These are phyloP conservation scores for Mycena chlorophos DNA, from an alignment of 768 basidiomycete genomes.

Conservation along the genomic window DNA sequence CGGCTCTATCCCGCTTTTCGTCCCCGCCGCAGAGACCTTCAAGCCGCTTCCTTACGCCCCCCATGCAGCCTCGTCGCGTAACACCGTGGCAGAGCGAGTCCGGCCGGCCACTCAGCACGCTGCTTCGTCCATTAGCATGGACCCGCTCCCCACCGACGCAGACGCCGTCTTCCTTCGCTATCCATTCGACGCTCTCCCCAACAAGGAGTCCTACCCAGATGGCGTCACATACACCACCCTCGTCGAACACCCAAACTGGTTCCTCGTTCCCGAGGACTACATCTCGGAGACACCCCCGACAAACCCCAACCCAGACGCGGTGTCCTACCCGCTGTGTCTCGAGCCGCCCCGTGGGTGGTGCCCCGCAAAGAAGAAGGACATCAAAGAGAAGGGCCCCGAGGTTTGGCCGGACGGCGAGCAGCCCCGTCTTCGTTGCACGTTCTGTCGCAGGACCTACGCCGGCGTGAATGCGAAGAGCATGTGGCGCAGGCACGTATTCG, in stretches of 20 bases:
- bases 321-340: constrained; percentile 72
- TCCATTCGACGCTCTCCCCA: constrained; percentile 69
- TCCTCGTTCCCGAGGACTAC: constrained; percentile 70
- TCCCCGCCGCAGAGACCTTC: constrained; percentile 62
- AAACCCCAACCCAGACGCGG: constrained; percentile 50
- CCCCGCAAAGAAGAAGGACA: constrained; percentile 79
- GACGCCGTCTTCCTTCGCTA: constrained; percentile 71
- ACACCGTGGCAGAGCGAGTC: constrained; percentile 29
- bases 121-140: constrained; percentile 56
- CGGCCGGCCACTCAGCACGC: constrained; percentile 44
- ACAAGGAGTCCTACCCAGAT: constrained; percentile 58
- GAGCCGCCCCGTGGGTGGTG: constrained; percentile 88
- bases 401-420: constrained; percentile 82
- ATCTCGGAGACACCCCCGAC: constrained; percentile 42
- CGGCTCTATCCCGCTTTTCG: constrained; percentile 57
- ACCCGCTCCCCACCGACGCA: constrained; percentile 68
- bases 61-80: constrained; percentile 28
- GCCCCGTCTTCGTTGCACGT: constrained; percentile 78
- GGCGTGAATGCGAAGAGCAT: constrained; percentile 90
- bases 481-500: constrained; percentile 87
- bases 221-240: constrained; percentile 71
- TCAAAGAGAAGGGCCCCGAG: constrained; percentile 65
- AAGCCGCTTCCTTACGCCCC: constrained; percentile 66
- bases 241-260: constrained; percentile 81
- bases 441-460: constrained; percentile 80